A percentile compares a stretch with the other conserved stretches of the same genome.
These are phyloP conservation scores for Hansenula sp. DNA, from an alignment of 1,139 yeast genomes.

Conservation along the genomic window DNA sequence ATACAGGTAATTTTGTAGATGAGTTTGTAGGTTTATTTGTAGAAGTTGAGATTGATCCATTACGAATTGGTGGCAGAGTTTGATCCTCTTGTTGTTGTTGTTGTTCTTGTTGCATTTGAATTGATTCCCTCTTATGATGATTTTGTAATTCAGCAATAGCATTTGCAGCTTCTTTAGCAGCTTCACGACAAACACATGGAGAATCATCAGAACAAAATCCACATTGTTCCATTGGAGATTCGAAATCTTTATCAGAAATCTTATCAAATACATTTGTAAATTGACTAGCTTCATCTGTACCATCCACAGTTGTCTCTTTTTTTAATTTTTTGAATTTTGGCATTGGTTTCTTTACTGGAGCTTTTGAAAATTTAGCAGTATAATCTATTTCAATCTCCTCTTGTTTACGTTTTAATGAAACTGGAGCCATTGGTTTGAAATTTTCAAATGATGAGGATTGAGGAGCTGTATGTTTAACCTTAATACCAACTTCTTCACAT, in stretches of 20 bases:
- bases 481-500: constrained; percentile 63
- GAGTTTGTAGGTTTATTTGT: background rate
- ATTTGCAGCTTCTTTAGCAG: constrained; percentile 49
- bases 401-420: constrained; percentile 40
- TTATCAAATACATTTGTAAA: constrained; percentile 21
- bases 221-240: constrained; percentile 69
- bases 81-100: constrained; percentile 8
- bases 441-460: constrained; percentile 27
- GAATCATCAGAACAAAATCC: constrained; percentile 93
- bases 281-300: constrained; percentile 16
- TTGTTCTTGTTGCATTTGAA: constrained; percentile 4
- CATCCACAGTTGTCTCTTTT: constrained; percentile 7
- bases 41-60: background rate
- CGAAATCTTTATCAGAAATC: constrained; percentile 27
- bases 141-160: constrained; percentile 22
- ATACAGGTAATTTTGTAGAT: constrained; percentile 41
- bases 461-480: constrained; percentile 17
- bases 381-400: constrained; percentile 45
- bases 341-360: constrained; percentile 16
- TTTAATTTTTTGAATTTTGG: constrained; percentile 20
- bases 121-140: constrained; percentile 17
- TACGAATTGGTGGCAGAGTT: constrained; percentile 20
- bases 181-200: constrained; percentile 88
- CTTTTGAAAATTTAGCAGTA: constrained; percentile 39
- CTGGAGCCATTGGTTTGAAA: constrained; percentile 59